phyloP scores from a whole-genome alignment of 225 moss, liverwort and hornwort species.

The Ulota crispa region DNA sequence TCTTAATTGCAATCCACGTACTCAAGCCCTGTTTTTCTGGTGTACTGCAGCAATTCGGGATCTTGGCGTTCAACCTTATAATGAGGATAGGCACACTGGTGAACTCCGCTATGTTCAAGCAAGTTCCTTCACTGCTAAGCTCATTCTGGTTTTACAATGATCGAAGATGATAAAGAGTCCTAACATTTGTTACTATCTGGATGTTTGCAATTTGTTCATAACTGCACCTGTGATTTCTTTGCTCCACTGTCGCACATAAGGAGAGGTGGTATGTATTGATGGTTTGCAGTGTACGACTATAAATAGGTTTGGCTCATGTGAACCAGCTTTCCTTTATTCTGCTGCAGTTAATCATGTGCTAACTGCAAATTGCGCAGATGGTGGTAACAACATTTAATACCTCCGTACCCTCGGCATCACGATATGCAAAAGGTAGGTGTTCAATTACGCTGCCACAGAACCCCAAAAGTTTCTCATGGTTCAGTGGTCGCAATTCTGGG shows the following conservation, averaged over 20 bases:
- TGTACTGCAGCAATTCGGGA: constrained; percentile 66
- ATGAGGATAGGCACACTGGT: constrained; percentile 70
- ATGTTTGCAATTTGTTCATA: not conserved
- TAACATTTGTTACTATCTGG: not conserved
- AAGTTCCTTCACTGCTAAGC: constrained; percentile 11
- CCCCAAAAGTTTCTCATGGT: not conserved
- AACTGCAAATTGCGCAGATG: constrained; percentile 51
- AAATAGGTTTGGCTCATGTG: not conserved
- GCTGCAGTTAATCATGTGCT: constrained; percentile 4
- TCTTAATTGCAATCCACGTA: constrained; percentile 1
- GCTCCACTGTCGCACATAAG: not conserved
- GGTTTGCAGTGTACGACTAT: not conserved
- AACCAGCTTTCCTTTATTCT: not conserved
- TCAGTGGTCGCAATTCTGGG: not conserved
- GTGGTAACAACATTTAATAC: constrained; percentile 90
- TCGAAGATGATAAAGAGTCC: not conserved
- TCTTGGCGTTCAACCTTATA: constrained; percentile 73
- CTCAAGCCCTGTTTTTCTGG: constrained; percentile 13
- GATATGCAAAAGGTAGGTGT: constrained; percentile 68
- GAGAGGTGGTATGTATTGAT: not conserved
- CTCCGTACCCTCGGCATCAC: constrained; percentile 70
- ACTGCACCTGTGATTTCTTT: not conserved
- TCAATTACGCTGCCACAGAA: not conserved
- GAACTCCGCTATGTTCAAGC: constrained; percentile 92
- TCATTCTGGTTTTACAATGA: not conserved